A percentile compares a stretch with the other conserved stretches of the same genome.
phyloP scores from a whole-genome alignment of 2,329 filamentous ascomycete genomes.

The Thyridium curvatum region DNA sequence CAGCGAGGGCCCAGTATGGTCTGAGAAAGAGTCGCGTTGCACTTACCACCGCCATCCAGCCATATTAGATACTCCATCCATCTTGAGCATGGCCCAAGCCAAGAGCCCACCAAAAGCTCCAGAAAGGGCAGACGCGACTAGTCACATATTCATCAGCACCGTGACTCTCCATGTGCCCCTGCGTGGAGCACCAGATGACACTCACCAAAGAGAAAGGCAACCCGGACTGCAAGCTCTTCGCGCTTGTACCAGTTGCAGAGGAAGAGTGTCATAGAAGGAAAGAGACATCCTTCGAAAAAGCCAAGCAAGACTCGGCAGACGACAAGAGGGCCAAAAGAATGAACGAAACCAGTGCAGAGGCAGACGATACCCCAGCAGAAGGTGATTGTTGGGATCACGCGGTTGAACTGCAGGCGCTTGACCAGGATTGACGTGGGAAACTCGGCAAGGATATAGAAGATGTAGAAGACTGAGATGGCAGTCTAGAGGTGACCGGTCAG shows the following conservation, averaged over 20 bases:
- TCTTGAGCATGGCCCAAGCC: slow-evolving; percentile 42
- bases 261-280: slow-evolving; percentile 18
- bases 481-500: too few relatives aligned
- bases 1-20: too few relatives aligned
- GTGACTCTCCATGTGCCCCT: too few relatives aligned
- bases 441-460: slow-evolving; percentile 17
- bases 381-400: slow-evolving; percentile 11
- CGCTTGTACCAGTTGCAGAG: slow-evolving; percentile 22
- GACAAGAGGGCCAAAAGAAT: slow-evolving; percentile 31
- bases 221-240: slow-evolving; percentile 28
- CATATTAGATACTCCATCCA: slow-evolving; percentile 36
- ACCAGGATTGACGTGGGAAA: slow-evolving; percentile 16
- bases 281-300: slow-evolving; percentile 22
- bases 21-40: neutral
- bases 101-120: slow-evolving; percentile 57
- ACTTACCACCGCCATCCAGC: slow-evolving; percentile 35
- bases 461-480: slow-evolving; percentile 16
- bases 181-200: slow-evolving; percentile 1
- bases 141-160: too few relatives aligned
- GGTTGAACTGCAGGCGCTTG: slow-evolving; percentile 16
- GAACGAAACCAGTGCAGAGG: slow-evolving; percentile 4
- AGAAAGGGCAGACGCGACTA: slow-evolving; percentile 30
- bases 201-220: slow-evolving; percentile 38
- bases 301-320: slow-evolving; percentile 40
- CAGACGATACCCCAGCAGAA: neutral